Percentiles rank a stretch among this genome's conserved stretches.
phyloP scores from a whole-genome alignment of 2,329 filamentous ascomycete species.

The Colletotrichum chlorophyti region DNA sequence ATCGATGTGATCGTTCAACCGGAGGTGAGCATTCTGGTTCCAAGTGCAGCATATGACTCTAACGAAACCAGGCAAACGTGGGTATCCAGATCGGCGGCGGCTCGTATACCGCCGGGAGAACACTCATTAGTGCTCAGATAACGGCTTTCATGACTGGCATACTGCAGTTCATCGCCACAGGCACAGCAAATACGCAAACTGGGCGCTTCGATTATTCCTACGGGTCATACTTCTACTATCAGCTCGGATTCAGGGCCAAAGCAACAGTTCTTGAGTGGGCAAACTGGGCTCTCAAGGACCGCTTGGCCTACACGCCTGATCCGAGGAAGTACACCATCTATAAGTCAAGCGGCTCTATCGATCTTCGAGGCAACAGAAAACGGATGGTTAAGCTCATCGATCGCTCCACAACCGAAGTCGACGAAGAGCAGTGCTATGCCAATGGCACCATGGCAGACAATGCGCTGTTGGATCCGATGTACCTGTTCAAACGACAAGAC shows the following conservation, averaged over 20 bases:
- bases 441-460: too few species aligned
- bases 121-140: neutral
- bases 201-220: conserved; percentile 2
- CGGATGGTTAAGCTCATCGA: too few species aligned
- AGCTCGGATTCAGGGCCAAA: conserved; percentile 5
- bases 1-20: neutral
- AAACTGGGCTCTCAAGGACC: conserved; percentile 4
- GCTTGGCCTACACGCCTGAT: neutral
- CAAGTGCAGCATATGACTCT: too few species aligned
- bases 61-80: conserved; percentile 20
- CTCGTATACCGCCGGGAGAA: neutral
- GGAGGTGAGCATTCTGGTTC: too few species aligned
- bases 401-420: too few species aligned
- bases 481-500: too few species aligned
- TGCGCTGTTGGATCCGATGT: too few species aligned
- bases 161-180: conserved; percentile 3
- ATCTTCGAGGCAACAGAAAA: too few species aligned
- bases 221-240: conserved; percentile 5
- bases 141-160: conserved; percentile 4
- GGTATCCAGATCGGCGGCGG: conserved; percentile 6
- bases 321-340: neutral
- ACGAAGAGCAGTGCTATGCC: too few species aligned
- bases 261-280: conserved; percentile 7
- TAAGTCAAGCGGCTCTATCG: neutral
- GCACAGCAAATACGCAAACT: neutral